A percentile compares a stretch with the other conserved stretches of the same genome.
Conservation (phyloP, 192 early-diverging fungal species). For the Backusella tarrabulga region DNA sequence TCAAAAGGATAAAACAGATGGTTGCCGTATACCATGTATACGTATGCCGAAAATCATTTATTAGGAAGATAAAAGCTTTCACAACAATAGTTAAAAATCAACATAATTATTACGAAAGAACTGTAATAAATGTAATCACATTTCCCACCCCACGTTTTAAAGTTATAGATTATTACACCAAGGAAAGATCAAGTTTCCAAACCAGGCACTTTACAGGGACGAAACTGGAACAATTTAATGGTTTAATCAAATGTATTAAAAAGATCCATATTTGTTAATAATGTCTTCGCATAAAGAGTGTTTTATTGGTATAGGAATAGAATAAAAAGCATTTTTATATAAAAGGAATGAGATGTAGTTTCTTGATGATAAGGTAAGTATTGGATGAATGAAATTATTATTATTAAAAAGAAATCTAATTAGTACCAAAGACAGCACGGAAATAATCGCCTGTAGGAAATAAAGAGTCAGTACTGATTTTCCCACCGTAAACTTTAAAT, state of each 20-base stretch:
- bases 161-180: not conserved
- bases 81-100: too few species aligned
- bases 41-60: not conserved
- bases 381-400: conserved; percentile 2
- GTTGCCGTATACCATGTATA: not conserved
- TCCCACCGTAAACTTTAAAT: not conserved
- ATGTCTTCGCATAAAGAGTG: conserved; percentile 1
- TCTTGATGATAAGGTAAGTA: conserved; percentile 7
- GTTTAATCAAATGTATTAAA: not conserved
- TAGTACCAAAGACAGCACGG: conserved; percentile 19
- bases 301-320: not conserved
- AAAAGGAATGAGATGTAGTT: conserved; percentile 8
- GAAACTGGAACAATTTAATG: not conserved
- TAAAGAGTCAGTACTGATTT: not conserved
- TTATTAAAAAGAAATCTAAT: conserved; percentile 15
- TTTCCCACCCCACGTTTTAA: not conserved
- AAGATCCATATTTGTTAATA: not conserved
- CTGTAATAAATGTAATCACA: not conserved
- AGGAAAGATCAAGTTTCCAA: not conserved
- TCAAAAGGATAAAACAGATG: not conserved
- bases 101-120: too few species aligned
- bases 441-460: conserved; percentile 19
- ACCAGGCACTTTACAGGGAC: not conserved
- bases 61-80: not conserved
- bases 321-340: conserved; percentile 5